These are phyloP conservation scores for Cytospora schulzeri DNA, from an alignment of 2,329 filamentous ascomycete species.

Conservation along the genomic window DNA sequence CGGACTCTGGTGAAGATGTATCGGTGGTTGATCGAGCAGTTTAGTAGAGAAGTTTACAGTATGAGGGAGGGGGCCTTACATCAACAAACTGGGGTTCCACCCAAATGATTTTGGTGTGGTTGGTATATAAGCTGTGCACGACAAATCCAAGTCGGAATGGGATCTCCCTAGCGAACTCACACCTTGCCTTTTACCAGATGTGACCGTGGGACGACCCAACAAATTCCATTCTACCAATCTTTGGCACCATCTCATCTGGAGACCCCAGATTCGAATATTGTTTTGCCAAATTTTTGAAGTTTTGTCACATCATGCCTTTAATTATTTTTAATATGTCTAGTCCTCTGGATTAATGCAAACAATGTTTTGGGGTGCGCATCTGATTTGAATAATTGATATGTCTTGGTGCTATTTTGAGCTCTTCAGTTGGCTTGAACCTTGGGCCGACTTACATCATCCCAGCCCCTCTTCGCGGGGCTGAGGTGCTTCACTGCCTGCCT, in stretches of 20 bases:
- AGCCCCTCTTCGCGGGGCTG: conserved; percentile 27
- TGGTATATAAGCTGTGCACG: conserved; percentile 28
- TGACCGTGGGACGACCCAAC: conserved; percentile 65
- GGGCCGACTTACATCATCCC: conserved; percentile 16
- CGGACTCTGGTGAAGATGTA: conserved; percentile 9
- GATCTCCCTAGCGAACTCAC: conserved; percentile 72
- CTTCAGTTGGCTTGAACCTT: neutral
- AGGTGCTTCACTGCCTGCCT: neutral
- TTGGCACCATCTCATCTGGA: conserved; percentile 45
- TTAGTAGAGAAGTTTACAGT: neutral
- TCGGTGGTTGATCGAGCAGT: conserved; percentile 2
- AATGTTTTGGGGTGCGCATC: neutral
- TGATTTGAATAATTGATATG: too few relatives aligned
- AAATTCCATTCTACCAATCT: conserved; percentile 56
- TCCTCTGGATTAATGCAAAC: too few relatives aligned
- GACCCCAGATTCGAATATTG: conserved; percentile 45
- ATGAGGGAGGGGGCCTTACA: conserved; percentile 15
- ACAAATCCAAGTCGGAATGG: conserved; percentile 54
- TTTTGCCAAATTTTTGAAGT: conserved; percentile 32
- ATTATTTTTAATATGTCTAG: too few relatives aligned
- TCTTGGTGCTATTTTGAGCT: too few relatives aligned
- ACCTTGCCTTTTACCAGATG: conserved; percentile 82
- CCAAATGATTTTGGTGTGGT: too few relatives aligned
- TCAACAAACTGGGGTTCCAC: neutral
- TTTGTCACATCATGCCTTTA: neutral